Base-by-base conservation (phyloP, 495 filamentous ascomycete species). In the Xylaria longipes region DNA sequence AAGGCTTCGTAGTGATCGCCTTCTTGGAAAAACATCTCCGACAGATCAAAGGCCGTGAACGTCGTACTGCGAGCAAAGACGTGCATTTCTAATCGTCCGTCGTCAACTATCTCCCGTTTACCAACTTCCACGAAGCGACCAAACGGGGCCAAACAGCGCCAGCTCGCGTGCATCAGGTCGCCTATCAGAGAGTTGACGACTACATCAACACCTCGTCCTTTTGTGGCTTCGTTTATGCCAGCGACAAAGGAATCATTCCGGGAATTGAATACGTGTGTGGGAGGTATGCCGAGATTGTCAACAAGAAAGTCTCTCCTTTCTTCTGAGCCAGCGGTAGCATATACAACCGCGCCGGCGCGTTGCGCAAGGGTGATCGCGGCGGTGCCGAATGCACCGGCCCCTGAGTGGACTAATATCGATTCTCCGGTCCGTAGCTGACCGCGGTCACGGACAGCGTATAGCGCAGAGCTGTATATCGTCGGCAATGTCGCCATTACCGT, bases 101-200 rank as follows among this genome's bases (percentile, higher is more conserved):
- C 73, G 20, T 73, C 74, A 1, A 61, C 41, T 6, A 81, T 72
- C 48, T 83, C 80, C 1, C 72, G 54, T 62, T 78, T 86, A 15
- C 85, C 85, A 27, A 88, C 79, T 52, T 90, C 88, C 29, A 90
- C 76, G 68, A 89, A 85, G 0, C 77, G 79, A 14, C 87, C 87
- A 69, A 84, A 87, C 0, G 78, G 76, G 7, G 75, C 87, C 50
- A 87, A 66, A 60, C 83, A 86, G 9, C 82, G 73, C 75, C 82
- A 87, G 3, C 80, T 79, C 7, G 79, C 82, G 48, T 82, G 84
- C 33, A 89, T 76, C 14, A 84, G 75, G 46, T 86, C 84, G 1
- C 88, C 87, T 15, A 84, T 77, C 0, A 89, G 82, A 5, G 84
- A 87, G 76, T 90, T 89, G n/a, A 90, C 75, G 0, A 86, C 83